Base-by-base conservation (phyloP, 2,329 filamentous ascomycete species). In the Neurospora crassa region DNA sequence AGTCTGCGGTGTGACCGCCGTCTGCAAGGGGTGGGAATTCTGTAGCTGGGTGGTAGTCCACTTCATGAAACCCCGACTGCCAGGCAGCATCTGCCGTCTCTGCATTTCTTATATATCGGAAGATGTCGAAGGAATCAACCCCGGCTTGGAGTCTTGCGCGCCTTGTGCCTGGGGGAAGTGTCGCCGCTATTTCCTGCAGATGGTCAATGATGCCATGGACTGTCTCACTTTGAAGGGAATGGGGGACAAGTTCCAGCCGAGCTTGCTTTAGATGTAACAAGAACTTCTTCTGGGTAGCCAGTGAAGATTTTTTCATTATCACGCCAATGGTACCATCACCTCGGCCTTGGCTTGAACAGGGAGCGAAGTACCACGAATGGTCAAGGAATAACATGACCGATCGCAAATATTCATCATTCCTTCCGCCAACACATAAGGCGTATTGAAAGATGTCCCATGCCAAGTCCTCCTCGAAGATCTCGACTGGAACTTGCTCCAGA, bases 401-500 rank as follows among this genome's bases (percentile, higher is more conserved):
- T 3, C 43, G 12, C 43, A 2, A 0, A 1, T 20, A 8, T n/a
- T 0, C 3, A 45, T 5, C 0, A 5, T 5, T 12, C 7, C 0
- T n/a, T 10, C 0, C 0, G 1, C 5, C 11, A 3, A 0, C 1
- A 7, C 3, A 12, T 45, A 45, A 2, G 11, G 43, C 43, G n/a
- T 20, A 45, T 1, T 1, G 8, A 12, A 45, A 45, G 10, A 45
- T 20, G 4, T 45, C n/a, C 43, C 43, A 45, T 8, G 43, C 18
- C 8, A 45, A 11, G 18, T 45, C 43, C 18, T 12, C 43, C 18
- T 1, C 1, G n/a, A 45, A 45, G 18, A 11, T 11, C 18, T 20
- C 18, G 43, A 45, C 43, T 45, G 43, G 43, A 2, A 45, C 43
- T 12, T 45, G 43, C 10, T 45, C n/a, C n/a, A 45, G 43, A 10